Conservation (phyloP, 1,284 basidiomycete species). For the Leucoagaricus sp. region DNA sequence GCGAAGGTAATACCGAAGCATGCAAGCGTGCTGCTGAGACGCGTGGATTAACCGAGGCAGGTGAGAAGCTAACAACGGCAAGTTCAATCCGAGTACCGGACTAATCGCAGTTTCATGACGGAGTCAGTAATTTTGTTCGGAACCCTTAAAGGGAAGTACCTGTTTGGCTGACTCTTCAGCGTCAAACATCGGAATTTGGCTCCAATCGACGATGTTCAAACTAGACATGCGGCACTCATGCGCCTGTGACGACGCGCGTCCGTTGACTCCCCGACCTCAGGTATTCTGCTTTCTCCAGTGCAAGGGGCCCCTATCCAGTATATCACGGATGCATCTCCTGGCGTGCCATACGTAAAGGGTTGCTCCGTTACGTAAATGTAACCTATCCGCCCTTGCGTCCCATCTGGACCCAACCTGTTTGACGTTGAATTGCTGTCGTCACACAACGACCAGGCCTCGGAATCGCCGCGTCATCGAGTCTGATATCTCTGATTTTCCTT, state of each 20-base stretch:
- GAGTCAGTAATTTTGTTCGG: background rate
- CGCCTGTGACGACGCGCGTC: slow-evolving; percentile 4
- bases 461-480: background rate
- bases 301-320: slow-evolving; percentile 7
- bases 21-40: slow-evolving; percentile 10
- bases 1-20: slow-evolving; percentile 16
- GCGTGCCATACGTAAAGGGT: slow-evolving; percentile 10
- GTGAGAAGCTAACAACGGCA: slow-evolving; percentile 5
- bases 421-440: slow-evolving; percentile 8
- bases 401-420: slow-evolving; percentile 6
- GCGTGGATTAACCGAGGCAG: slow-evolving; percentile 15
- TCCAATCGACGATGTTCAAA: background rate
- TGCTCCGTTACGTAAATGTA: slow-evolving; percentile 13
- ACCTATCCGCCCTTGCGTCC: slow-evolving; percentile 11
- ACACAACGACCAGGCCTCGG: slow-evolving; percentile 1
- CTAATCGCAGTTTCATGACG: slow-evolving; percentile 7
- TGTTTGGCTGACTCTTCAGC: background rate
- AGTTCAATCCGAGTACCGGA: background rate
- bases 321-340: slow-evolving; percentile 11
- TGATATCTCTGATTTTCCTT: background rate
- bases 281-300: slow-evolving; percentile 1
- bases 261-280: slow-evolving; percentile 4
- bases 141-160: background rate
- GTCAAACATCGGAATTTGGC: background rate
- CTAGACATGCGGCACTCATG: slow-evolving; percentile 5